phyloP scores from a whole-genome alignment of 352 stramenopile species.

The Thraustochytrium striatum region DNA sequence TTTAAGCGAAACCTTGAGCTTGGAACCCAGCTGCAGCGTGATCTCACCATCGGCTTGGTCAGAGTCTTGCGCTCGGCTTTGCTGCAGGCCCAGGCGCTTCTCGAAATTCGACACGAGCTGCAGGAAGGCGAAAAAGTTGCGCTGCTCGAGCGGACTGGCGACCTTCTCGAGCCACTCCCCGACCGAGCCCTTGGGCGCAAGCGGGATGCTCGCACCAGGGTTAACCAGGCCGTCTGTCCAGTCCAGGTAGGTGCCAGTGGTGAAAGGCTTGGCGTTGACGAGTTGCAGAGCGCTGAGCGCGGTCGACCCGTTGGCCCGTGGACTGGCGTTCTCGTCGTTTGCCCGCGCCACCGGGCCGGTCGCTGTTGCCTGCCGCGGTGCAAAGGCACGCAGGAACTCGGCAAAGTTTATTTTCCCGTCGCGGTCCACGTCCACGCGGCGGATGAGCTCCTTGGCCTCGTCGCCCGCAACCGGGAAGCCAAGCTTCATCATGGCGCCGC shows the following conservation, averaged over 20 bases:
- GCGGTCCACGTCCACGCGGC: conserved; percentile 24
- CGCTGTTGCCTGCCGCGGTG: background rate
- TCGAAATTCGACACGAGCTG: conserved; percentile 38
- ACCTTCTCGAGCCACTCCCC: conserved; percentile 39
- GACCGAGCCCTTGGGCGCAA: conserved; percentile 28
- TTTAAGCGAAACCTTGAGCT: conserved; percentile 36
- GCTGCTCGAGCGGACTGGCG: conserved; percentile 33
- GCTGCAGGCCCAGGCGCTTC: conserved; percentile 27
- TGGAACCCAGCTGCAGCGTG: conserved; percentile 31
- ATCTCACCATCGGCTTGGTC: background rate
- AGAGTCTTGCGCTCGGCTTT: background rate
- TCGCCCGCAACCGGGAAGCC: background rate
- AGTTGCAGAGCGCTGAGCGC: no score
- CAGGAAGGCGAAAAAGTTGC: conserved; percentile 45
- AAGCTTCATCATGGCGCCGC: conserved; percentile 46
- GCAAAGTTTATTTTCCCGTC: conserved; percentile 29
- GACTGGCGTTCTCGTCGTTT: background rate
- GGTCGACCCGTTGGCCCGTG: no score
- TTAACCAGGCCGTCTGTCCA: conserved; percentile 1
- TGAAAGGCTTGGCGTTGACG: background rate
- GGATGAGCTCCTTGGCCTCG: conserved; percentile 32
- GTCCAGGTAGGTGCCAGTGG: background rate
- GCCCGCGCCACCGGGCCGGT: background rate
- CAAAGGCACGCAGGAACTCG: conserved; percentile 31
- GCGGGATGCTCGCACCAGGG: background rate